Percentiles rank a stretch among this genome's conserved stretches.
Evolutionary conservation across 202 grass and related monocot genomes (phyloP).

Genomic region (Schoenoplectus triqueter): DNA sequence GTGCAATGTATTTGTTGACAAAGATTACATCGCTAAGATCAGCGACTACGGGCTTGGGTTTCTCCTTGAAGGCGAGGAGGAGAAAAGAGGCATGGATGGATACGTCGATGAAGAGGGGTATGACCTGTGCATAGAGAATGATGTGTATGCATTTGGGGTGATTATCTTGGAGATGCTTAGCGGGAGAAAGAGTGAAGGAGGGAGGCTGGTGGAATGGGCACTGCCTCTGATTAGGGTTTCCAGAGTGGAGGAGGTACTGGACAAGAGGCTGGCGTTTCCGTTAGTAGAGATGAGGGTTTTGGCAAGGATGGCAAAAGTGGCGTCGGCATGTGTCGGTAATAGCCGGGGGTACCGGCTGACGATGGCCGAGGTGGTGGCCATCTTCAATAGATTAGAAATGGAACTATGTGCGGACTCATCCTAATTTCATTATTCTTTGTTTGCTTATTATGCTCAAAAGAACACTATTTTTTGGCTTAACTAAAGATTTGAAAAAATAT

Average conservation of each 20-base stretch:
- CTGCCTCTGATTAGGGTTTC: conserved; percentile 47
- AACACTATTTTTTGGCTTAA: background rate
- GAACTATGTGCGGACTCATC: background rate
- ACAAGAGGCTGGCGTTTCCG: conserved; percentile 43
- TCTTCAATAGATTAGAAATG: conserved; percentile 65
- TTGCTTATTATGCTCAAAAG: background rate
- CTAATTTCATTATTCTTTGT: background rate
- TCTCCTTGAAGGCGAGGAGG: conserved; percentile 19
- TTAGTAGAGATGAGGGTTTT: conserved; percentile 44
- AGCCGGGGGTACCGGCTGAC: conserved; percentile 48
- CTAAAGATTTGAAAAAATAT: background rate
- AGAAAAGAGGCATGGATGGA: conserved; percentile 26
- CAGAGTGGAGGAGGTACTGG: conserved; percentile 45
- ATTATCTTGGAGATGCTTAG: conserved; percentile 66
- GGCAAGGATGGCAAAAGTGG: conserved; percentile 56
- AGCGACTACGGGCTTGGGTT: conserved; percentile 67
- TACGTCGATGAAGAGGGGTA: conserved; percentile 39
- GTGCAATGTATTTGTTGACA: conserved; percentile 57
- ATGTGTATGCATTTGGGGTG: conserved; percentile 78
- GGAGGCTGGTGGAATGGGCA: conserved; percentile 59
- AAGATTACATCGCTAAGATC: conserved; percentile 36
- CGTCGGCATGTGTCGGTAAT: conserved; percentile 67
- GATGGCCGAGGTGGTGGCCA: conserved; percentile 57
- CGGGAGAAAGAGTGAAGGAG: conserved; percentile 51
- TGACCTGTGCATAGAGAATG: conserved; percentile 53